phyloP scores from a whole-genome alignment of 1,284 basidiomycete genomes.

The Pholiota adiposa region DNA sequence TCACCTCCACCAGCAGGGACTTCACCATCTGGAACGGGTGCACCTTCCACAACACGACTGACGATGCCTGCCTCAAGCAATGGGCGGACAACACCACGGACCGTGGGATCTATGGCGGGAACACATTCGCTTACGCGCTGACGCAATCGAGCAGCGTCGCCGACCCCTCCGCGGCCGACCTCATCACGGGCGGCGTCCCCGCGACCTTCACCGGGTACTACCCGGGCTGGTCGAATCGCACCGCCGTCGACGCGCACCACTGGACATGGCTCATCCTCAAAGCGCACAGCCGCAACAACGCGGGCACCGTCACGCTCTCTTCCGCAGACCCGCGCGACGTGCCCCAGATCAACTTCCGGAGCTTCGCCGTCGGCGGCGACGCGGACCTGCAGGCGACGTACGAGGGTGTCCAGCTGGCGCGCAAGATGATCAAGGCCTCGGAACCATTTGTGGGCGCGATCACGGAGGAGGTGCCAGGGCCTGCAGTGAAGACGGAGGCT shows the following conservation, averaged over 20 bases:
- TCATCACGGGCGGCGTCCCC: slow-evolving; percentile 7
- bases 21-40: slow-evolving; percentile 6
- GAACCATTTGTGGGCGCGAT: slow-evolving; percentile 2
- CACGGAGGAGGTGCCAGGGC: slow-evolving; percentile 7
- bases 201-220: slow-evolving; percentile 15
- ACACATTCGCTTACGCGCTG: slow-evolving; percentile 4
- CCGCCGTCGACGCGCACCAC: slow-evolving; percentile 10
- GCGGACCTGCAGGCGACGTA: slow-evolving; percentile 3
- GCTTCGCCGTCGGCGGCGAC: slow-evolving; percentile 4
- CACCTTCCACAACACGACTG: slow-evolving; percentile 10
- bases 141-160: slow-evolving; percentile 6
- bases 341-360: slow-evolving; percentile 13
- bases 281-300: slow-evolving; percentile 15
- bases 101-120: slow-evolving; percentile 10
- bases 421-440: slow-evolving; percentile 3
- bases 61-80: slow-evolving; percentile 9
- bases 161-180: slow-evolving; percentile 2
- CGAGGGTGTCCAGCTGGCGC: slow-evolving; percentile 12
- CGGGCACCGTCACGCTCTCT: slow-evolving; percentile 10
- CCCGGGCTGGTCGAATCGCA: slow-evolving; percentile 12
- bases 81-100: slow-evolving; percentile 3
- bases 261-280: slow-evolving; percentile 14
- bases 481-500: slow-evolving; percentile 4
- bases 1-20: slow-evolving; percentile 3
- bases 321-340: slow-evolving; percentile 13